Percentiles rank a stretch among this genome's conserved stretches.
phyloP scores from a whole-genome alignment of 768 basidiomycete species.

The Lyophyllum shimeji region DNA sequence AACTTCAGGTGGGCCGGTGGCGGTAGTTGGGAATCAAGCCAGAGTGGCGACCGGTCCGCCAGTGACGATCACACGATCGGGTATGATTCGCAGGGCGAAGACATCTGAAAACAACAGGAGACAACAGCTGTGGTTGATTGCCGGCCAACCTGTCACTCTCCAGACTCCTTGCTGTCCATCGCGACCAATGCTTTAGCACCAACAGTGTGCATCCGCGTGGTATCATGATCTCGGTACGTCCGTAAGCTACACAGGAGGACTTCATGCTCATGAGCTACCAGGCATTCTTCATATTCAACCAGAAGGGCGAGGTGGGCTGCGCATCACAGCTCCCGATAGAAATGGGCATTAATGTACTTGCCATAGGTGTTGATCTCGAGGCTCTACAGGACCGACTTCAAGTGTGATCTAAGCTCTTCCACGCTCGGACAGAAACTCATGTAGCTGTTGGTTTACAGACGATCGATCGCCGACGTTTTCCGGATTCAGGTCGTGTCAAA shows the following conservation, averaged over 20 bases:
- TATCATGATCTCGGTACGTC: constrained; percentile 31
- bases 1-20: too few species aligned
- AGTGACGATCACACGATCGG: too few species aligned
- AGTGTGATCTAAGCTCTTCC: constrained; percentile 51
- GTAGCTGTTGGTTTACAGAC: constrained; percentile 45
- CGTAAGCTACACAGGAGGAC: background rate
- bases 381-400: constrained; percentile 95
- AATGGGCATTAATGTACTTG: constrained; percentile 5
- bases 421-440: constrained; percentile 1
- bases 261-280: constrained; percentile 27
- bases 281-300: constrained; percentile 99
- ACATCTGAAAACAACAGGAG: too few species aligned
- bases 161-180: background rate
- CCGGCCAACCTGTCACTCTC: too few species aligned
- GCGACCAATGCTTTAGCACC: constrained; percentile 6
- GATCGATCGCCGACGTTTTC: constrained; percentile 96
- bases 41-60: too few species aligned
- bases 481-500: constrained; percentile 99
- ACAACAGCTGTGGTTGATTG: too few species aligned
- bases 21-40: too few species aligned
- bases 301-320: constrained; percentile 89
- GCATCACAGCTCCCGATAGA: constrained; percentile 3
- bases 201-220: constrained; percentile 2
- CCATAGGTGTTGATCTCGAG: constrained; percentile 90
- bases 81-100: too few species aligned